Evolutionary conservation across 306 rosid species (phyloP).

Genomic region (Acacia acuminata): DNA sequence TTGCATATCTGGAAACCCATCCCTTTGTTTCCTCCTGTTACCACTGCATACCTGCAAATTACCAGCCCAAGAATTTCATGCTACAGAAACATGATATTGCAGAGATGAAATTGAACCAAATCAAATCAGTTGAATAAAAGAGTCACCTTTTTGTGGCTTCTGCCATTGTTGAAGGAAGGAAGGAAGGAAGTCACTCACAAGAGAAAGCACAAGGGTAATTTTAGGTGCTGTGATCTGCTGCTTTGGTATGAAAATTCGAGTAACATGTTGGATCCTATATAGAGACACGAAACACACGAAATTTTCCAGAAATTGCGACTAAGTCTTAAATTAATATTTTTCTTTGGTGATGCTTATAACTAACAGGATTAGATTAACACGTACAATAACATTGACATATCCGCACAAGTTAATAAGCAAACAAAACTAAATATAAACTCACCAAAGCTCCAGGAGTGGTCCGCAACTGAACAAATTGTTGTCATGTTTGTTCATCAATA

Average conservation of each 20-base stretch:
- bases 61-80: neutral
- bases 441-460: too few species aligned
- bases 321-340: too few species aligned
- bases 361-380: too few species aligned
- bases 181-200: neutral
- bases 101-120: neutral
- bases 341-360: too few species aligned
- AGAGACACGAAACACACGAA: too few species aligned
- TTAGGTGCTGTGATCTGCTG: neutral
- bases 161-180: neutral
- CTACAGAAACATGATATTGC: neutral
- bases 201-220: neutral
- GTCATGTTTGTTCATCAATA: too few species aligned
- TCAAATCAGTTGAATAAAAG: neutral
- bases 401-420: too few species aligned
- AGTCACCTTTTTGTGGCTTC: neutral
- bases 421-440: too few species aligned
- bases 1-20: conserved; percentile 36
- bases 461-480: too few species aligned
- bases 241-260: too few species aligned
- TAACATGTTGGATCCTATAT: neutral
- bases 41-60: conserved; percentile 20
- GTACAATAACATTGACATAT: too few species aligned
- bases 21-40: conserved; percentile 43
- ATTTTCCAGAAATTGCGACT: too few species aligned